Base-by-base conservation (phyloP, 2,329 filamentous ascomycete species). In the Fusarium keratoplasticum region DNA sequence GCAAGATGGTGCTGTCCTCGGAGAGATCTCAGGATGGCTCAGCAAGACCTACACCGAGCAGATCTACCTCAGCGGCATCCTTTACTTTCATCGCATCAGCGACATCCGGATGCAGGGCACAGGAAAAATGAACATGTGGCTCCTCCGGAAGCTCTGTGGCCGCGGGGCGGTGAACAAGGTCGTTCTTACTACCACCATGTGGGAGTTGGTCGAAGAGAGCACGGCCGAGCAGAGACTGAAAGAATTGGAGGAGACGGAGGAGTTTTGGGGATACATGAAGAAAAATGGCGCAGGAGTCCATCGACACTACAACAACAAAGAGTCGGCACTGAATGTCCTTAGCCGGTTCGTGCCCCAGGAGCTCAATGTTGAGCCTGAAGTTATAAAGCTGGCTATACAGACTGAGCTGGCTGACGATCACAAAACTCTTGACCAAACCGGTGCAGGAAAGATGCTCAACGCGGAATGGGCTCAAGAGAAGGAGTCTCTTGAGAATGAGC, bases 251-350 rank as follows among this genome's bases (percentile, higher is more conserved):
- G 27, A 36, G 0, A 66, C 59, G 0, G 25, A 29, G 2, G 60
- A 66, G 14, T 66, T 61, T 22, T 66, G 64, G 64, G 64, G 64
- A 0, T 66, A 54, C 5, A 55, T 64, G 64, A 66, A 40, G 36
- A 64, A 22, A 10, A 29, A 66, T 5, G 47, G 60, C 2, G 36
- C 64, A 0, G 29, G 40, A 4, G 40, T 35, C 14, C 36, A 61
- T 5, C 47, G 60, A 13, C 62, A 64, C 8, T 40, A 44, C 3
- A 66, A 66, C 11, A 66, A 61, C 9, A 36, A 38, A 35, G 36
- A 64, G 2, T 66, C 64, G 3, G 64, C 64, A 10, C 14, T 66
- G 1, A 6, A 44, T 3, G 55, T 66, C 5, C 44, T 66, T 0
- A 55, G 50, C 3, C 27, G 22, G 18, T 33, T 66, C 2, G 35